Conservation (phyloP, 1,284 basidiomycete species). For the Singerocomus inundabilis region DNA sequence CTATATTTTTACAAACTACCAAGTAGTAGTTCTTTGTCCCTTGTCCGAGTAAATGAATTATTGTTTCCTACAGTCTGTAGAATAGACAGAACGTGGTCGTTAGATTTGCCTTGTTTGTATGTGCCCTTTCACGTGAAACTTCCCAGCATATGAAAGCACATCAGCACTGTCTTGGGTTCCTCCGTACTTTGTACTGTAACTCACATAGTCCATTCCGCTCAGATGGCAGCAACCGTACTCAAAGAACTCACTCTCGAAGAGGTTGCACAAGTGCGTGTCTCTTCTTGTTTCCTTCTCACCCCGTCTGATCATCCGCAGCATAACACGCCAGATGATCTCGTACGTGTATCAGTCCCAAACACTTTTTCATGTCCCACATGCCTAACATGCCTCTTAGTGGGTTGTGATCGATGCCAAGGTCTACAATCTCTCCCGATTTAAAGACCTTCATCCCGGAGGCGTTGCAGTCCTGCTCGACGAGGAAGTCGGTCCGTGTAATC, state of each 20-base stretch:
- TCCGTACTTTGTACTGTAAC: neutral
- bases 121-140: slow-evolving; percentile 14
- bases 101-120: neutral
- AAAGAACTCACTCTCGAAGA: slow-evolving; percentile 40
- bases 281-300: neutral
- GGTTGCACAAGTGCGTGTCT: slow-evolving; percentile 32
- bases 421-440: slow-evolving; percentile 79
- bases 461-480: slow-evolving; percentile 68
- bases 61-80: neutral
- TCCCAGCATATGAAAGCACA: slow-evolving; percentile 1
- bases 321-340: slow-evolving; percentile 61
- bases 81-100: too few relatives aligned
- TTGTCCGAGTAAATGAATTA: too few relatives aligned
- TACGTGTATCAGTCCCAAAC: slow-evolving; percentile 26
- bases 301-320: slow-evolving; percentile 41
- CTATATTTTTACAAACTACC: too few relatives aligned
- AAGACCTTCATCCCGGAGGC: slow-evolving; percentile 81
- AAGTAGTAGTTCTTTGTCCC: too few relatives aligned
- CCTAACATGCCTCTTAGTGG: slow-evolving; percentile 54
- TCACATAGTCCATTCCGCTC: slow-evolving; percentile 12
- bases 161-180: neutral
- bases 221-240: slow-evolving; percentile 38
- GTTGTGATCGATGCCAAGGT: slow-evolving; percentile 81
- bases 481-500: slow-evolving; percentile 60
- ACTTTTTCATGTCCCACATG: slow-evolving; percentile 3